A percentile compares a stretch with the other conserved stretches of the same genome.
Evolutionary conservation across 768 basidiomycete genomes (phyloP).

Genomic region (Boletus rubescentipes): DNA sequence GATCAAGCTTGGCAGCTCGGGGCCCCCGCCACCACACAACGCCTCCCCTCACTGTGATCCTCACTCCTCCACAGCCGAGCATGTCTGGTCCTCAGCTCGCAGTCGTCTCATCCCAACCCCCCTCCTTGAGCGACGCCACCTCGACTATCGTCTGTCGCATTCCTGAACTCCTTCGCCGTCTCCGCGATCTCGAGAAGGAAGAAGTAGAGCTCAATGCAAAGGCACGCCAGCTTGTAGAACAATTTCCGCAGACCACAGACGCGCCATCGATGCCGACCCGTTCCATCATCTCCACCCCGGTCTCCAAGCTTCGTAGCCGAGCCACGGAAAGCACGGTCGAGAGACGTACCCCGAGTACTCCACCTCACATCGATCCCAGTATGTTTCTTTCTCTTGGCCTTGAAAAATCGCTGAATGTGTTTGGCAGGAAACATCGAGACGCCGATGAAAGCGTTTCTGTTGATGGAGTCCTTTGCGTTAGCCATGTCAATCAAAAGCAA

Average conservation of each 20-base stretch:
- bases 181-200: slow-evolving; percentile 23
- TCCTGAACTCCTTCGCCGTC: slow-evolving; percentile 18
- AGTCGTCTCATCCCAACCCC: neutral
- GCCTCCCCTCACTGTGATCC: neutral
- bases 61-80: neutral
- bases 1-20: neutral
- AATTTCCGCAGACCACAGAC: neutral
- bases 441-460: slow-evolving; percentile 18
- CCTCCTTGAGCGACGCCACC: slow-evolving; percentile 11
- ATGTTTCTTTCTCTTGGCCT: neutral
- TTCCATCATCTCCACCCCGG: neutral
- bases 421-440: slow-evolving; percentile 19
- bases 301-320: neutral
- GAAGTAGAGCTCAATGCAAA: slow-evolving; percentile 19
- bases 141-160: slow-evolving; percentile 15
- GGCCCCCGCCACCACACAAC: neutral
- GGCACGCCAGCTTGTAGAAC: slow-evolving; percentile 12
- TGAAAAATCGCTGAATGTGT: neutral
- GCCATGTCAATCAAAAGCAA: slow-evolving; percentile 24
- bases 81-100: slow-evolving; percentile 11
- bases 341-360: neutral
- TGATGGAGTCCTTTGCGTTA: slow-evolving; percentile 20
- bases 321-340: neutral
- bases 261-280: neutral
- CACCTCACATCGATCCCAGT: slow-evolving; percentile 11